phyloP scores from a whole-genome alignment of 805 yeast species.

The Kodamaea fukazawae region DNA sequence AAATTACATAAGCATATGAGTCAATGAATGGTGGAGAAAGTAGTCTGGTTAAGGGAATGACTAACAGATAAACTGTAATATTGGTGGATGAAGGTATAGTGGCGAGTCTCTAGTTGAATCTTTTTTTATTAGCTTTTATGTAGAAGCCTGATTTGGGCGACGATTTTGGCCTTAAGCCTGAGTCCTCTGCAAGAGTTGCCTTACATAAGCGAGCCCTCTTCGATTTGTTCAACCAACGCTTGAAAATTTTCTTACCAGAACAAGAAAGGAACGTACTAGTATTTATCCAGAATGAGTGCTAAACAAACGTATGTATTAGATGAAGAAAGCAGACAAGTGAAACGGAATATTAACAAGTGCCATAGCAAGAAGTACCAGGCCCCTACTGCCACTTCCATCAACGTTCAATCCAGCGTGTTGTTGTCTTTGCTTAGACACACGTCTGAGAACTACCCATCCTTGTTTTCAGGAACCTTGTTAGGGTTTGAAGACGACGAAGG shows the following conservation, averaged over 20 bases:
- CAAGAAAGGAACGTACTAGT: not conserved
- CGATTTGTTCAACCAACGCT: not conserved
- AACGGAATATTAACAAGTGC: not conserved
- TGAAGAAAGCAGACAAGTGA: not conserved
- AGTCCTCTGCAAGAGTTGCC: too few relatives aligned
- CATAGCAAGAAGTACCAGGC: conserved; percentile 22
- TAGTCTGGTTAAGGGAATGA: too few relatives aligned
- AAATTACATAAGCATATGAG: conserved; percentile 5
- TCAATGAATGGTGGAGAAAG: not conserved
- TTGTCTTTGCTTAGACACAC: conserved; percentile 65
- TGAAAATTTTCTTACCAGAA: conserved; percentile 8
- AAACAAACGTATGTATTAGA: conserved; percentile 9
- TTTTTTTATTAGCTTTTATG: too few relatives aligned
- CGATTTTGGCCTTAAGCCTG: too few relatives aligned
- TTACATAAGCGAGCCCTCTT: not conserved
- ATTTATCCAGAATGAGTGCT: conserved; percentile 7
- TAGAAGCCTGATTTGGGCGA: too few relatives aligned
- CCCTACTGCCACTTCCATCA: conserved; percentile 41
- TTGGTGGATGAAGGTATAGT: too few relatives aligned
- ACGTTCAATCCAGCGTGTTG: conserved; percentile 51
- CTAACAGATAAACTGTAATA: too few relatives aligned
- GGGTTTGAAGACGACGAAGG: conserved; percentile 66
- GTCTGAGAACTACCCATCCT: conserved; percentile 57
- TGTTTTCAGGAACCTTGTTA: conserved; percentile 67
- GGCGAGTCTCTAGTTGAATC: too few relatives aligned